Conservation (phyloP, 768 basidiomycete genomes). For the Amanita thiersii region DNA sequence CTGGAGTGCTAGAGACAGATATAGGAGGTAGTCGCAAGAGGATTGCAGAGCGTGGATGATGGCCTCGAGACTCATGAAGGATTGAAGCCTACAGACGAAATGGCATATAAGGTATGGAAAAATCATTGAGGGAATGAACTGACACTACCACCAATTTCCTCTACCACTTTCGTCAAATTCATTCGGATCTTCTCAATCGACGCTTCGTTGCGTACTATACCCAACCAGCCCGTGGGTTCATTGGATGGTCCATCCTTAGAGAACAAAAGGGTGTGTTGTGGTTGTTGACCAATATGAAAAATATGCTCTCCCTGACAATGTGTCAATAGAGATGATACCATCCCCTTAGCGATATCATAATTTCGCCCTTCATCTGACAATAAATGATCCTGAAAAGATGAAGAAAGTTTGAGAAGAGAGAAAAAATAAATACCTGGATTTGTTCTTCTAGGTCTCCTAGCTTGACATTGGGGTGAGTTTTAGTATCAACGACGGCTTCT, state of each 20-base stretch:
- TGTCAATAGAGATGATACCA: conserved; percentile 59
- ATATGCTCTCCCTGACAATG: conserved; percentile 67
- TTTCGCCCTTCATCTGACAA: conserved; percentile 32
- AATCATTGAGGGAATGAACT: conserved; percentile 1
- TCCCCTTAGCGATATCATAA: conserved; percentile 51
- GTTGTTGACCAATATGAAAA: conserved; percentile 63
- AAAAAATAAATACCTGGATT: conserved; percentile 34
- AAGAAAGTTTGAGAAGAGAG: conserved; percentile 4
- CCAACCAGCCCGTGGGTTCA: conserved; percentile 45
- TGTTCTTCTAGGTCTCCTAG: conserved; percentile 45
- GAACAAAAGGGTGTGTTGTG: conserved; percentile 49
- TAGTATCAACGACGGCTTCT: conserved; percentile 19
- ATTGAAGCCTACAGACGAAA: conserved; percentile 24
- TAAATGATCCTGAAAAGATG: conserved; percentile 30
- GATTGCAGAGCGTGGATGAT: conserved; percentile 48
- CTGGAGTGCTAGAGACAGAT: conserved; percentile 71
- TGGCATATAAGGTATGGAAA: background rate
- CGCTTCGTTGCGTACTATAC: conserved; percentile 37
- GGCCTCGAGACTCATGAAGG: conserved; percentile 37
- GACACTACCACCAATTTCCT: conserved; percentile 80
- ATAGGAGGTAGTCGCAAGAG: conserved; percentile 71
- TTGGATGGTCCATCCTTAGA: conserved; percentile 39
- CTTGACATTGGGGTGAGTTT: conserved; percentile 24
- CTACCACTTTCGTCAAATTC: conserved; percentile 41
- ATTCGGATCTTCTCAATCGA: conserved; percentile 42